Evolutionary conservation across 345 rosid species (phyloP).

Genomic region (Gossypium australe): DNA sequence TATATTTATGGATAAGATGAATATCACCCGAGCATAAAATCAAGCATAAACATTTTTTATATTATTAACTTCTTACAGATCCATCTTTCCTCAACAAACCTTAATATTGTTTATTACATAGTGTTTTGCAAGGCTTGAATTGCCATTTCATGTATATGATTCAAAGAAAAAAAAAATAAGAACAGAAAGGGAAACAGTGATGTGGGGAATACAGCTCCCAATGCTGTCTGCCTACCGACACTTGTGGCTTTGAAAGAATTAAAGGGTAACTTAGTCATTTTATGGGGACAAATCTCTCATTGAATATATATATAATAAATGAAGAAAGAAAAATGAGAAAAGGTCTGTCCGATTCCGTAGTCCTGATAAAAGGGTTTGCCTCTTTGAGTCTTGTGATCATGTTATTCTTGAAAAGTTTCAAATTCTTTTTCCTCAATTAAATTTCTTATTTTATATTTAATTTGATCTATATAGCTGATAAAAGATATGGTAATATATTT

Average conservation of each 20-base stretch:
- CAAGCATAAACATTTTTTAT: too few species aligned
- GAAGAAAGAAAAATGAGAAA: neutral
- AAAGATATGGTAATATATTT: too few species aligned
- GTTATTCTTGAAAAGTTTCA: constrained; percentile 10
- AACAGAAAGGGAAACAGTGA: constrained; percentile 9
- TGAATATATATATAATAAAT: neutral
- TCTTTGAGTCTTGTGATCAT: neutral
- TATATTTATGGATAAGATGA: fast-evolving
- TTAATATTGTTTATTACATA: neutral
- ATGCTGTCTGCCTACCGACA: constrained; percentile 33
- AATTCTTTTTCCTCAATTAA: neutral
- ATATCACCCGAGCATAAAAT: too few species aligned
- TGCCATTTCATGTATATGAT: constrained; percentile 24
- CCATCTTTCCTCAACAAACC: too few species aligned
- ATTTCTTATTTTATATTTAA: too few species aligned
- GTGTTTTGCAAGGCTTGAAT: neutral
- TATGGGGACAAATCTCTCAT: neutral
- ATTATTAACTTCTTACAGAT: too few species aligned
- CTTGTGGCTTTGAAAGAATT: neutral
- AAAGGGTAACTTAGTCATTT: neutral
- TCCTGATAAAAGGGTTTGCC: constrained; percentile 13
- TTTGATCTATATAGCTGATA: too few species aligned
- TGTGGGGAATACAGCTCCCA: constrained; percentile 27
- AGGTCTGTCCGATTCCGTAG: constrained; percentile 8
- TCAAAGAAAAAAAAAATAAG: neutral